phyloP scores from a whole-genome alignment of 176 grass and related monocot species.

The Triticum turgidum region DNA sequence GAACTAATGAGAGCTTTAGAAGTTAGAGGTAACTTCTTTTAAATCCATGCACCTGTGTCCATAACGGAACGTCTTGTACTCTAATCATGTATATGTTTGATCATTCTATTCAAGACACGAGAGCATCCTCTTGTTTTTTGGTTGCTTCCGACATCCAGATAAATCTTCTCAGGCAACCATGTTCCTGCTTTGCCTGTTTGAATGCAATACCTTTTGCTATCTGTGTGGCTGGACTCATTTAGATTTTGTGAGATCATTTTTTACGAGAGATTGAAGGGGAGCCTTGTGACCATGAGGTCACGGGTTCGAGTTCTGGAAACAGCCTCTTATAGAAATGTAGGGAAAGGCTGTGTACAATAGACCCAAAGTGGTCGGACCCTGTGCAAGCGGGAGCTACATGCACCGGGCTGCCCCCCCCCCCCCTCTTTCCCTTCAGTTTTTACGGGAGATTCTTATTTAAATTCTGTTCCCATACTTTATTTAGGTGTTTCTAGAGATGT shows the following conservation, averaged over 20 bases:
- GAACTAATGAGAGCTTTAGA: conserved; percentile 51
- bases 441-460: neutral
- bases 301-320: too few species aligned
- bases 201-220: neutral
- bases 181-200: neutral
- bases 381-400: too few species aligned
- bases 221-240: neutral
- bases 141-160: neutral
- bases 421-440: too few species aligned
- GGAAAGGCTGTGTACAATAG: too few species aligned
- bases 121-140: neutral
- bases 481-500: conserved; percentile 54
- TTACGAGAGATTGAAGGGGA: neutral
- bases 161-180: neutral
- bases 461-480: conserved; percentile 23
- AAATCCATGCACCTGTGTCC: neutral
- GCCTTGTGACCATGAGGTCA: too few species aligned
- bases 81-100: neutral
- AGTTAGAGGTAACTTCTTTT: conserved; percentile 47
- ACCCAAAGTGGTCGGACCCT: too few species aligned
- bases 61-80: neutral
- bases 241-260: neutral
- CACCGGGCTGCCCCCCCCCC: too few species aligned
- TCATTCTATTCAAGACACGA: neutral
- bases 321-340: too few species aligned